Base-by-base conservation (phyloP, 2,329 filamentous ascomycete species). In the Nakataea oryzae region DNA sequence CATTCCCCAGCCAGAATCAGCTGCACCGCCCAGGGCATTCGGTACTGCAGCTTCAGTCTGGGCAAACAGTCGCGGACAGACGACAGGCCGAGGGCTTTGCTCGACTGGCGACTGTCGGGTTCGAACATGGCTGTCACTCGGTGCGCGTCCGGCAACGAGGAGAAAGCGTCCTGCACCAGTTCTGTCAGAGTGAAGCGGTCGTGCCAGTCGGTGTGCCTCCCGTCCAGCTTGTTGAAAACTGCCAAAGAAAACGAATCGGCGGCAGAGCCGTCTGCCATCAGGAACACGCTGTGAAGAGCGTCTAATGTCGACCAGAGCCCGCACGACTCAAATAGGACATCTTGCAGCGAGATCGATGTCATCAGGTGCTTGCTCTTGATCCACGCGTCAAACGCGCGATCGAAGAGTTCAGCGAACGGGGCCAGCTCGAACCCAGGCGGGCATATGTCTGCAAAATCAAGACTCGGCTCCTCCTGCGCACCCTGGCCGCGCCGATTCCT, bases 161-260 rank as follows among this genome's bases (percentile, higher is more conserved):
- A 79, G 70, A 91, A 92, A 0, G 89, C 86, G 62, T 87, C 86
- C 63, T 91, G 89, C 0, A 88, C 86, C 2, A 91, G 75, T 66
- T 93, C 90, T 0, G 89, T 95, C 30, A 97, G 77, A 0, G 89
- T 81, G 69, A 93, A 96, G 26, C 86, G 84, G 71, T 97, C 91
- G 64, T 88, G 87, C 93, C 92, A 97, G 47, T 75, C 76, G 7
- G 70, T 73, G 70, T 76, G 79, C 21, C 81, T 68, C 1, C 75
- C 78, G 66, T 95, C 89, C 57, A 97, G 81, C 59, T 88, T 86
- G 62, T 87, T 83, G 69, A 96, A 96, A 1, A 97, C 73, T 14
- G 82, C 82, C 29, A 81, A 79, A 14, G 88, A 83, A 67, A 96
- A 87, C 0, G 76, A 74, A 58, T 88, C 82, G 1, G 88, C 83